Evolutionary conservation across 352 stramenopile genomes (phyloP), one percentile per base, ranked within the genome.

Genomic region (Bremia lactucae): DNA sequence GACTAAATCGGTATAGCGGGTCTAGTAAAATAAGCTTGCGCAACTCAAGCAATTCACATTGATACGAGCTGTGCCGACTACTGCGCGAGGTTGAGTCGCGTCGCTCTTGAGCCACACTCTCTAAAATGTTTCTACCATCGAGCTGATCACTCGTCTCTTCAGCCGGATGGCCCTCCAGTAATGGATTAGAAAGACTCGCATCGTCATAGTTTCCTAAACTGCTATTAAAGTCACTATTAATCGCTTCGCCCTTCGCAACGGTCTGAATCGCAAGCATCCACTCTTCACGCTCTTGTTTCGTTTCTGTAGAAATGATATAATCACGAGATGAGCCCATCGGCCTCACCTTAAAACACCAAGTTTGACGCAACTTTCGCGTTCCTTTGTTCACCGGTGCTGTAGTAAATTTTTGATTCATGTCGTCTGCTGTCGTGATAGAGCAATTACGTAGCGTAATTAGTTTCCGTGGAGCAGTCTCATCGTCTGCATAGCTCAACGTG

Each of bases 281-380:
- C 46, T 89, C 80, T 42, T 93, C 80, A n/a, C 80, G 80, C 42
- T 88, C 75, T 63, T 93, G 80, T 55, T 93, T 93, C 1, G 80
- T 93, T 34, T 87, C 75, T 7, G 80, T 77, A 31, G 62, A 74
- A 52, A 93, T 87, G 46, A 88, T 79, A 48, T 88, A 92, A 25
- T 89, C 75, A 28, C 75, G 71, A 15, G 68, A 83, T 36, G 74
- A 87, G 39, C 77, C 84, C 44, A 73, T 67, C 3, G 74, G 72
- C 2, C 67, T 65, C 21, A 92, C 72, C 39, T 93, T 93, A 44
- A 93, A 93, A 46, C 80, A 89, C 61, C 65, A 93, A 14, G 77
- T 93, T 37, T 90, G 75, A 11, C 73, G 66, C 31, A 87, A 59
- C 41, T 82, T 84, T 24, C 75, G 66, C 5, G 80, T 93, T 10